Conservation (phyloP, 257 asterid species). For the Striga asiatica region DNA sequence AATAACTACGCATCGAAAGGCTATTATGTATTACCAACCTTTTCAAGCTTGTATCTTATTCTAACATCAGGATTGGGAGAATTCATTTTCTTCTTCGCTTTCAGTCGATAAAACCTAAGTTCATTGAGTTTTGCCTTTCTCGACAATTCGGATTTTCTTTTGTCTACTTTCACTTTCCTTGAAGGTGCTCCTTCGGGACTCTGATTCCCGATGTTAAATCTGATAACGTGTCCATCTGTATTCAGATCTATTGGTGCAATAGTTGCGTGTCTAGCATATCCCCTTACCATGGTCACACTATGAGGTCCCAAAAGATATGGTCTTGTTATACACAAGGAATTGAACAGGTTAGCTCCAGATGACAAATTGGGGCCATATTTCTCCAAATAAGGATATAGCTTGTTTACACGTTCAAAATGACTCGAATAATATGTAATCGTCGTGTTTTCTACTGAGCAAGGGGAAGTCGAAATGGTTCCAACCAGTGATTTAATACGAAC, state of each 20-base stretch:
- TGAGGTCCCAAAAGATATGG: conserved; percentile 10
- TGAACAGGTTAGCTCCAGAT: conserved; percentile 12
- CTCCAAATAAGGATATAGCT: conserved; percentile 16
- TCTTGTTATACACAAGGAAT: conserved; percentile 13
- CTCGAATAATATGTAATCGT: conserved; percentile 10
- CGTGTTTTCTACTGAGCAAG: conserved; percentile 2
- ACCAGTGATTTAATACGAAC: conserved; percentile 15
- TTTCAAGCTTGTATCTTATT: conserved; percentile 83
- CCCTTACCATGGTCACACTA: conserved; percentile 9
- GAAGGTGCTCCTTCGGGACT: conserved; percentile 17
- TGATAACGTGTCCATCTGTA: conserved; percentile 45
- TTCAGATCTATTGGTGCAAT: conserved; percentile 56
- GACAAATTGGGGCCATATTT: conserved; percentile 17
- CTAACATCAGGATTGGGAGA: conserved; percentile 96
- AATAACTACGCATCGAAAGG: not conserved
- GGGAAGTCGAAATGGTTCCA: conserved; percentile 9
- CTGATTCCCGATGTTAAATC: conserved; percentile 48
- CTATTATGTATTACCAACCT: conserved; percentile 33
- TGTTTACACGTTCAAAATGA: conserved; percentile 7
- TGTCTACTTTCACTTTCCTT: conserved; percentile 21
- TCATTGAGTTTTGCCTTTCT: conserved; percentile 73
- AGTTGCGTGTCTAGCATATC: conserved; percentile 28
- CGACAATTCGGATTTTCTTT: conserved; percentile 35
- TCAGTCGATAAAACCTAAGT: conserved; percentile 75
- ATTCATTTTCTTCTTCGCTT: conserved; percentile 91